Conservation (phyloP, 2,329 filamentous ascomycete species). For the Fusarium camptoceras region DNA sequence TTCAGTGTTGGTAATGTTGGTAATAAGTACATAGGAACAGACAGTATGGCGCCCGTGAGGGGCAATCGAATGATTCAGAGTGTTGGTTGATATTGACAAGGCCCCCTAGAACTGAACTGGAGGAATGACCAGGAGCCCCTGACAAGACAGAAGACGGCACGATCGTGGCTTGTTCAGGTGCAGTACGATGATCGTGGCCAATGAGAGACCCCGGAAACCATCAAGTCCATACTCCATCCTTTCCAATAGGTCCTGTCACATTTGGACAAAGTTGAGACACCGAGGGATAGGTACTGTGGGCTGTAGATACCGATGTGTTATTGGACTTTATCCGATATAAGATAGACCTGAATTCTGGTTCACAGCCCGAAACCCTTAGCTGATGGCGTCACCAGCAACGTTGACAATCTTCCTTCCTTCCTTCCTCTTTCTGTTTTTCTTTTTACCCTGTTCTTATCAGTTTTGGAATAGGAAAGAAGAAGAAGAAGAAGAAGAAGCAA, state of each 20-base stretch:
- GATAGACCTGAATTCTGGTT: not conserved
- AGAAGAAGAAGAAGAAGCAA: conserved; percentile 45
- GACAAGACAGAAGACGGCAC: not conserved
- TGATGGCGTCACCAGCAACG: conserved; percentile 35
- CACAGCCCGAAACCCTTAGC: not conserved
- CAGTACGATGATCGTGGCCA: conserved; percentile 13
- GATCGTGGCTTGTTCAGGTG: conserved; percentile 33
- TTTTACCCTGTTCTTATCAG: not conserved
- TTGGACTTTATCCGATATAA: not conserved
- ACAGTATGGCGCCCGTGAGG: not conserved
- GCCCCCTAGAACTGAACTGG: not conserved
- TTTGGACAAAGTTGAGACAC: not conserved
- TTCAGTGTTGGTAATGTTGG: too few species aligned
- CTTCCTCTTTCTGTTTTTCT: not conserved
- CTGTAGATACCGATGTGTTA: not conserved
- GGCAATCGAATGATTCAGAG: not conserved
- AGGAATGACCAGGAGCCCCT: not conserved
- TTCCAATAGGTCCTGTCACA: not conserved
- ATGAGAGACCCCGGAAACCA: not conserved
- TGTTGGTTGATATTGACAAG: not conserved
- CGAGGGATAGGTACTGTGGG: not conserved
- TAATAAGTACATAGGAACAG: not conserved
- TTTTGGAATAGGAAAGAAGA: conserved; percentile 24
- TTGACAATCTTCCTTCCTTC: conserved; percentile 1
- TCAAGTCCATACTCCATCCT: not conserved